A percentile compares a stretch with the other conserved stretches of the same genome.
Evolutionary conservation across 2,329 filamentous ascomycete genomes (phyloP).

Genomic region (Aspergillus neoniger): DNA sequence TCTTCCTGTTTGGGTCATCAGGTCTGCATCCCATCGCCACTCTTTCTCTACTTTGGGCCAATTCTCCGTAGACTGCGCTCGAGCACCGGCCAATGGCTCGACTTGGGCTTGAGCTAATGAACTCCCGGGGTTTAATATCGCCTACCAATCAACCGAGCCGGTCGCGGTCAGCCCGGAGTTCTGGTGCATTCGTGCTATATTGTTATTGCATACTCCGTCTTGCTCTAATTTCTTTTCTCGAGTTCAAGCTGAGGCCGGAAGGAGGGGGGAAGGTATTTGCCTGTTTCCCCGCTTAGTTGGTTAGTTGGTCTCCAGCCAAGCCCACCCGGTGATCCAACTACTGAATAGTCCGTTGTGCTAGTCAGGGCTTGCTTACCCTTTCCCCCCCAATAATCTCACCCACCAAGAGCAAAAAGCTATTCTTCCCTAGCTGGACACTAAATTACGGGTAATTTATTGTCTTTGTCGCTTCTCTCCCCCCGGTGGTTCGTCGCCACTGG

Average conservation of each 20-base stretch:
- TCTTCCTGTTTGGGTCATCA: too few species aligned
- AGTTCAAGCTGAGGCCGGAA: neutral
- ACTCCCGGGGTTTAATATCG: neutral
- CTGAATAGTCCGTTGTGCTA: too few species aligned
- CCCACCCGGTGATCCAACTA: too few species aligned
- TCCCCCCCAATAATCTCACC: too few species aligned
- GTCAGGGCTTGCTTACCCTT: too few species aligned
- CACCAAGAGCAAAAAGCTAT: too few species aligned
- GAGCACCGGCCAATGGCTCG: neutral
- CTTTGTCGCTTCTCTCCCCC: too few species aligned
- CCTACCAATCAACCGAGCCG: neutral
- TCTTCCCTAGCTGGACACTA: too few species aligned
- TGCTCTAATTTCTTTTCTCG: neutral
- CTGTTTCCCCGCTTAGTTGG: too few species aligned
- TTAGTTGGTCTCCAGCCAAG: too few species aligned
- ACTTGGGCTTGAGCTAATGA: neutral
- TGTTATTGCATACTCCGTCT: neutral
- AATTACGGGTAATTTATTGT: too few species aligned
- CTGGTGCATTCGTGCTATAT: neutral
- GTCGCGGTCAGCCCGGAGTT: neutral
- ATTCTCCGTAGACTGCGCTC: conserved; percentile 7
- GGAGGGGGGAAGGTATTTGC: neutral
- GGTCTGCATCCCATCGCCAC: neutral
- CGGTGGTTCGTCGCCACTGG: too few species aligned
- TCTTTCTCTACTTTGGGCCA: conserved; percentile 12